phyloP scores from a whole-genome alignment of 148 eudicot species.

The Dysphania ambrosioides region DNA sequence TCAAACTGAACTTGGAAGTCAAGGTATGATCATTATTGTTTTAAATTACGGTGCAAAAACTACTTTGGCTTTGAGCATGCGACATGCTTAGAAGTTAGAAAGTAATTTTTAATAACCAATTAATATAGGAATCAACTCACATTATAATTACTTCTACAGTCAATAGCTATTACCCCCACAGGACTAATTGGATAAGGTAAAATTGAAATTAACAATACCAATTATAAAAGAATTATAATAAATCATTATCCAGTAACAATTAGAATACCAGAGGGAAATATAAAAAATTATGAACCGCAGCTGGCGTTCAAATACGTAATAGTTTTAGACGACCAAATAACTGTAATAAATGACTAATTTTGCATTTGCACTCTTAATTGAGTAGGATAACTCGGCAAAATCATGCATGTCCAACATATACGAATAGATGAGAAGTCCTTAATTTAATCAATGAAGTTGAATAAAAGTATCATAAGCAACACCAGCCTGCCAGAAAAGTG shows the following conservation, averaged over 20 bases:
- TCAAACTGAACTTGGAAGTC: neutral
- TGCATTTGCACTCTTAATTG: neutral
- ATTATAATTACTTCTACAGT: no score
- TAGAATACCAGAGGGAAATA: no score
- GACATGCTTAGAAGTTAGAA: neutral
- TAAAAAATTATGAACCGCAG: no score
- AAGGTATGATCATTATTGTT: neutral
- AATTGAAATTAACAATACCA: no score
- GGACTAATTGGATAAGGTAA: no score
- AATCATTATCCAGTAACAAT: neutral
- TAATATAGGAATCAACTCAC: no score
- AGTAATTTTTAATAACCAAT: no score
- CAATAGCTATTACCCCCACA: no score
- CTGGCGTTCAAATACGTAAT: neutral
- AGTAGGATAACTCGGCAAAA: neutral
- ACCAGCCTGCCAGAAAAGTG: constrained; percentile 45
- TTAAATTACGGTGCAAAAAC: neutral
- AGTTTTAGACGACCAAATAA: no score
- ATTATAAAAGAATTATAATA: neutral
- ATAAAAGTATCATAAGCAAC: constrained; percentile 32
- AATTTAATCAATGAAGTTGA: neutral
- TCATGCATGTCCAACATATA: neutral
- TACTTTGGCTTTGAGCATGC: neutral
- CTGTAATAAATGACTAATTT: no score
- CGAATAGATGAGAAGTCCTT: no score